Evolutionary conservation across 2,329 filamentous ascomycete genomes (phyloP), one percentile per base, ranked within the genome.

Genomic region (Aspergillus jensenii): DNA sequence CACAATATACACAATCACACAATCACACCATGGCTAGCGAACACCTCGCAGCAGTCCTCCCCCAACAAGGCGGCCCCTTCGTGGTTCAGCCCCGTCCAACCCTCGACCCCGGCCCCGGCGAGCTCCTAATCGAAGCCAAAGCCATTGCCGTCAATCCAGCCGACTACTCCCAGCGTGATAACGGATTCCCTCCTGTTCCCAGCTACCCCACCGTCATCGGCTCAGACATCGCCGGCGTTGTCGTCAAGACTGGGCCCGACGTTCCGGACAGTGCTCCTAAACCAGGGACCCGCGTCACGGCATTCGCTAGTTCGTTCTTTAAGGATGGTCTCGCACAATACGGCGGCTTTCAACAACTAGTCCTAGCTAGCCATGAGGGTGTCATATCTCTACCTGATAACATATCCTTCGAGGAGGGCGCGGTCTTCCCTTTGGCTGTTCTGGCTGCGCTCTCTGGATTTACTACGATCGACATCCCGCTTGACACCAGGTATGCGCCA

Each of bases 131-230:
- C 63, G 67, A 76, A 58, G 71, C 77, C 59, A 66, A 72, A 15
- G 71, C 76, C 15, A 65, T 78, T 23, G 77, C 75, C 5, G 61
- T 79, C 44, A 79, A 79, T 60, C 77, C 77, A 8, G 66, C 75
- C 49, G 77, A 79, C 56, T 56, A 62, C 60, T 58, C 31, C 25
- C 67, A 66, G 49, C 64, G 67, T n/a, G 67, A 67, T 33, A 35
- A 45, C 17, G 65, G 65, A 21, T 46, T 65, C 11, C 59, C 64
- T 9, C 57, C 59, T 3, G 48, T 73, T 52, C 25, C 56, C 15
- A 55, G 19, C 9, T 71, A 68, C 49, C 69, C 69, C 2, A 62
- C 68, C 1, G 58, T 71, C 21, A 7, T 69, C 3, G 71, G 68
- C 39, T 71, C 70, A 19, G 74, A 74, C 46, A 63, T 73, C 12